These are phyloP conservation scores for Colletotrichum karsti DNA, from an alignment of 2,329 filamentous ascomycete species.

Conservation along the genomic window DNA sequence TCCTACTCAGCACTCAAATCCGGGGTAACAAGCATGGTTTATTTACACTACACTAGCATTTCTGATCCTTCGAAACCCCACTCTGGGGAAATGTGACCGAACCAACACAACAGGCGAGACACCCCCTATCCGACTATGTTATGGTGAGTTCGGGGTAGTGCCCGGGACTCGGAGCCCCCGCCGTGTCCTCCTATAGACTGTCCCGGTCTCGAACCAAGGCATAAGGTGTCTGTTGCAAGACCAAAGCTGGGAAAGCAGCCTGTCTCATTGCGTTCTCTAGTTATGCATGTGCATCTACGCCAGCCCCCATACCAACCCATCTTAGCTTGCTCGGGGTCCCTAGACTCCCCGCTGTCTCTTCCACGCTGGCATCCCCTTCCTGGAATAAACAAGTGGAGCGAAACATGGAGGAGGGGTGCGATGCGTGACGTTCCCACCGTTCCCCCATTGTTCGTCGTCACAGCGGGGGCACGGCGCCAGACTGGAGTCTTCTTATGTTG, in stretches of 20 bases:
- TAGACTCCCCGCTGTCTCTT: background rate
- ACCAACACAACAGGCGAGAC: background rate
- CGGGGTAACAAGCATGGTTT: conserved; percentile 9
- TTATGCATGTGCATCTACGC: background rate
- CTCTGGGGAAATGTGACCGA: background rate
- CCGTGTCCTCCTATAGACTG: background rate
- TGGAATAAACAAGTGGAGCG: conserved; percentile 4
- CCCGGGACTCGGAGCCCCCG: background rate
- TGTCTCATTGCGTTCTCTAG: background rate
- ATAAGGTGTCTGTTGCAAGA: background rate
- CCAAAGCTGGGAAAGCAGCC: background rate
- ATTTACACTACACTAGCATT: background rate
- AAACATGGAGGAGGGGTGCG: conserved; percentile 8
- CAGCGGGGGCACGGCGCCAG: background rate
- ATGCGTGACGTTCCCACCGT: conserved; percentile 2
- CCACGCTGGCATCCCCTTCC: background rate
- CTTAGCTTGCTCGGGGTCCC: conserved; percentile 6
- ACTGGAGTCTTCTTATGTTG: background rate
- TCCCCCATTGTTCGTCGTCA: conserved; percentile 16
- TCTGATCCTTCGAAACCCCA: background rate
- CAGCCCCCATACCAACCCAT: background rate
- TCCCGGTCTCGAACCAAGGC: background rate
- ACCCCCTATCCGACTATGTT: background rate
- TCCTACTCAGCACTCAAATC: background rate
- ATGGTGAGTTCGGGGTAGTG: background rate